Evolutionary conservation across 257 asterid genomes (phyloP), one percentile per base, ranked within the genome.

Genomic region (Primulina huaijiensis): DNA sequence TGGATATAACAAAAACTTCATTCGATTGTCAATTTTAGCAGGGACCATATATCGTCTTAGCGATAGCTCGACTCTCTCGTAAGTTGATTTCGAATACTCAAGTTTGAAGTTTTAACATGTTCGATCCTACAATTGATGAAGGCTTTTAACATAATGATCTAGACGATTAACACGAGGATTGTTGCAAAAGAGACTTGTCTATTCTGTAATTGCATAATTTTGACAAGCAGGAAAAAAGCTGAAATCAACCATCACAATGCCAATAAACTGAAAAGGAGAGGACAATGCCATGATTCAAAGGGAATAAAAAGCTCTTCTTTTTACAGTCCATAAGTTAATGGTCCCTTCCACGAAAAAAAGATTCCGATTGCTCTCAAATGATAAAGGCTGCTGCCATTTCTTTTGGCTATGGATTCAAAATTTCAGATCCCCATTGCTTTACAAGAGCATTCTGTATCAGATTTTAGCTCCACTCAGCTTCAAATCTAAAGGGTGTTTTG

Each of bases 251-350:
- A 37, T 59, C 23, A 40, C 21, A 31, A 71, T 67, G 50, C 33
- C 20, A 62, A 67, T 58, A 30, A 60, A 68, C 64, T 50, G 85
- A 80, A 82, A 84, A 72, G 35, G 84, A 82, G 72, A 34, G 65
- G 78, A 66, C 76, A 55, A 62, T 12, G 75, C 31, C 58, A 67
- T 43, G 73, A 73, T 82, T 86, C 94, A 90, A 79, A 83, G 76
- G 80, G 97, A 88, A 88, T 90, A 86, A 84, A 82, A 82, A 33
- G 35, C 29, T 52, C 61, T 70, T 81, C 77, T 69, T 50, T 67
- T 33, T 46, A 64, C 68, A 62, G 56, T 38, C 50, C 65, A 73
- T 35, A 65, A 65, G 66, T 56, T 35, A 16, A 75, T 79, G 85
- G 86, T 73, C 90, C 87, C 79, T 70, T 64, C 58, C 9, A 38